These are phyloP conservation scores for Dujonia santamariae DNA, from an alignment of 1,139 yeast species.

Conservation along the genomic window DNA sequence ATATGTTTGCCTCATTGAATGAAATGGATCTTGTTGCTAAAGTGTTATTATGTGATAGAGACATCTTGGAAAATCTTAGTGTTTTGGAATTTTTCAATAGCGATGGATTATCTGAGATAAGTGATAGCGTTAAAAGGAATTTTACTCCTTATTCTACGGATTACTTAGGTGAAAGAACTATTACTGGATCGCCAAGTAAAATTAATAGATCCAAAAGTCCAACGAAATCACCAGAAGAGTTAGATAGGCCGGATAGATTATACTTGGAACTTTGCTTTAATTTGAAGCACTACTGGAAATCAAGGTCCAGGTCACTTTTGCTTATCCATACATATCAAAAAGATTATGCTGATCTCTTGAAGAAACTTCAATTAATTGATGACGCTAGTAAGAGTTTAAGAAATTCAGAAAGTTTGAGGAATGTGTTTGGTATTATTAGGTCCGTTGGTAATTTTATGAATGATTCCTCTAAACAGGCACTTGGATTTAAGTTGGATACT, in stretches of 20 bases:
- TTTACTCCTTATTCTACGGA: conserved; percentile 71
- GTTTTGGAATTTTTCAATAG: conserved; percentile 80
- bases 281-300: conserved; percentile 78
- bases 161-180: conserved; percentile 22
- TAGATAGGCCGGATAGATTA: conserved; percentile 80
- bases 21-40: conserved; percentile 64
- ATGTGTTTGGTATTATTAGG: conserved; percentile 70
- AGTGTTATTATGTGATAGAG: conserved; percentile 70
- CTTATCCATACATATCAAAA: conserved; percentile 65
- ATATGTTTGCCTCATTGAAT: conserved; percentile 62
- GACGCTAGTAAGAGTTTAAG: conserved; percentile 62
- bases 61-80: conserved; percentile 62
- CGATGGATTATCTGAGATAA: conserved; percentile 69
- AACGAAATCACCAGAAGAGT: conserved; percentile 54
- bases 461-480: conserved; percentile 72
- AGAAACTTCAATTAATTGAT: conserved; percentile 64
- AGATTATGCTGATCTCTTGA: conserved; percentile 68
- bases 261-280: conserved; percentile 77
- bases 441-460: conserved; percentile 95
- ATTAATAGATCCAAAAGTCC: conserved; percentile 33
- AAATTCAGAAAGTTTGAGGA: conserved; percentile 61
- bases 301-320: conserved; percentile 76
- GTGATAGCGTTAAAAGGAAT: conserved; percentile 61
- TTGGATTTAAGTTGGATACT: conserved; percentile 81
- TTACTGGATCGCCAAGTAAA: conserved; percentile 5